These are phyloP conservation scores for Melampsora allii-populina DNA, from an alignment of 1,284 basidiomycete genomes.

Conservation along the genomic window DNA sequence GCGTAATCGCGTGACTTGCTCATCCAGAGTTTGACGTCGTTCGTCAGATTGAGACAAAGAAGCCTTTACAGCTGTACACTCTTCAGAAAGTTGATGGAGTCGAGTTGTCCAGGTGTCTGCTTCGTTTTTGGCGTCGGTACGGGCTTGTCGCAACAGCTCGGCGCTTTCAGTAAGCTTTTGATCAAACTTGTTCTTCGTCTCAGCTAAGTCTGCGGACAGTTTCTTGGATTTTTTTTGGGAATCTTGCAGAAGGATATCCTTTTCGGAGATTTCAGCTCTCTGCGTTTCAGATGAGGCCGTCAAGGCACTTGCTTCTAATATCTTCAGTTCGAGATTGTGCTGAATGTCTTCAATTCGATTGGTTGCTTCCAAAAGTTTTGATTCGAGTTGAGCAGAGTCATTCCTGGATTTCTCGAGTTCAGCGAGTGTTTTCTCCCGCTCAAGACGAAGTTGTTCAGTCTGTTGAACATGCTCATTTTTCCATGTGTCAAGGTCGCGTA, in stretches of 20 bases:
- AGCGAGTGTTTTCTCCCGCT: not conserved
- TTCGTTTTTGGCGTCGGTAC: not conserved
- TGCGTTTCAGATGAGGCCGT: slow-evolving; percentile 5
- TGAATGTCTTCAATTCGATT: slow-evolving; percentile 12
- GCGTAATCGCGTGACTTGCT: slow-evolving; percentile 1
- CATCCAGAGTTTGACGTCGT: not conserved
- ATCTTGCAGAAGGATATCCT: slow-evolving; percentile 4
- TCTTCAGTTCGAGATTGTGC: slow-evolving; percentile 8
- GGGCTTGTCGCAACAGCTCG: not conserved
- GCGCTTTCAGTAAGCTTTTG: not conserved
- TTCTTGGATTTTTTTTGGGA: slow-evolving; percentile 1
- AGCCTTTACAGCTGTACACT: not conserved
- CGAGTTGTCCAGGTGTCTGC: not conserved
- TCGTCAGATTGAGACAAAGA: not conserved
- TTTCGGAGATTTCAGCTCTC: slow-evolving; percentile 2
- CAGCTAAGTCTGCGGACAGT: not conserved
- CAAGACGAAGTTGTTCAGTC: slow-evolving; percentile 9
- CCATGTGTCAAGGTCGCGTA: slow-evolving; percentile 1
- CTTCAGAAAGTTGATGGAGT: not conserved
- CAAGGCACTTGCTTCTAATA: slow-evolving; percentile 14
- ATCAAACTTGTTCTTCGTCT: not conserved
- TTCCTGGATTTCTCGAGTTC: slow-evolving; percentile 4
- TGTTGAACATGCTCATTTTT: not conserved
- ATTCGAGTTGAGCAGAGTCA: slow-evolving; percentile 1
- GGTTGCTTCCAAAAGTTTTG: slow-evolving; percentile 2